These are phyloP conservation scores for Hirschfeldia incana DNA, from an alignment of 345 rosid species.

Conservation along the genomic window DNA sequence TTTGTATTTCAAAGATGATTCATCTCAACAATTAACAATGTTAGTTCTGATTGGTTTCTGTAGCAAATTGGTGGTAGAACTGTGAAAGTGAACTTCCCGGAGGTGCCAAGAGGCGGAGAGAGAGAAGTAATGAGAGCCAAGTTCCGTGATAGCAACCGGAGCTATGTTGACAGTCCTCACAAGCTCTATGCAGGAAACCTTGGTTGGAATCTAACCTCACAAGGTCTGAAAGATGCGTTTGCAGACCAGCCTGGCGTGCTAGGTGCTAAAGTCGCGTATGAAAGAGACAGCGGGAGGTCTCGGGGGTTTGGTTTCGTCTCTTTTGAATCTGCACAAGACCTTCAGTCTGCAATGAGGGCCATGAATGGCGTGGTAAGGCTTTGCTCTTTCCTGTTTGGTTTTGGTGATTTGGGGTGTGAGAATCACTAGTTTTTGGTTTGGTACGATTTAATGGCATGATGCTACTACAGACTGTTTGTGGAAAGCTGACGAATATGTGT, in stretches of 20 bases:
- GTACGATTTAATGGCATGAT: too few species aligned
- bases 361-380: slow-evolving; percentile 79
- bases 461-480: too few species aligned
- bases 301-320: slow-evolving; percentile 89
- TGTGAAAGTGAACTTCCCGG: slow-evolving; percentile 87
- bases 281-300: slow-evolving; percentile 73
- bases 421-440: background rate
- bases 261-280: slow-evolving; percentile 80
- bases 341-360: slow-evolving; percentile 55
- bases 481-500: too few species aligned
- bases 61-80: slow-evolving; percentile 91
- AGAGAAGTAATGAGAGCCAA: slow-evolving; percentile 65
- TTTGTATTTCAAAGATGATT: too few species aligned
- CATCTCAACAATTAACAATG: too few species aligned
- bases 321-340: slow-evolving; percentile 65
- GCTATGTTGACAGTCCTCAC: slow-evolving; percentile 76
- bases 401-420: background rate
- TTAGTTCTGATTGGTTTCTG: background rate
- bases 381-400: background rate
- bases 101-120: slow-evolving; percentile 94
- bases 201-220: slow-evolving; percentile 77
- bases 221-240: slow-evolving; percentile 71
- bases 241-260: slow-evolving; percentile 64
- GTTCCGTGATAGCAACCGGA: slow-evolving; percentile 51
- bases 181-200: slow-evolving; percentile 95